A percentile compares a stretch with the other conserved stretches of the same genome.
Conservation (phyloP, 352 stramenopile species). For the Globisporangium recalcitrans region DNA sequence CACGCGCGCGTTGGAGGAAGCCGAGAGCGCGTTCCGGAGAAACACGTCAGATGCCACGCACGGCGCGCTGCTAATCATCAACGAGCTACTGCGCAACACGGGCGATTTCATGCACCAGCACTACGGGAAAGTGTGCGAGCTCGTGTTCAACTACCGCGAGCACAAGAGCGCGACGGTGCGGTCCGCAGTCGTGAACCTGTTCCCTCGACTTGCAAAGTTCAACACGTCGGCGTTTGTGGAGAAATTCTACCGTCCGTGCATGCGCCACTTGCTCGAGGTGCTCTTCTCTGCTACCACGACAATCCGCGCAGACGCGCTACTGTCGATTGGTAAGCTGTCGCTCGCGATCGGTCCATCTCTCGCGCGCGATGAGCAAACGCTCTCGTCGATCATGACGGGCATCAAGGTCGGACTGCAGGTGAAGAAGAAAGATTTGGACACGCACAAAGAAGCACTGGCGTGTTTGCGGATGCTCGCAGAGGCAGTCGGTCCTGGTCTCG, state of each 20-base stretch:
- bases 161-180: constrained; percentile 78
- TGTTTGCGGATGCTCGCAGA: constrained; percentile 82
- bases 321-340: constrained; percentile 83
- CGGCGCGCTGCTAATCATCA: constrained; percentile 78
- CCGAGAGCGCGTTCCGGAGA: constrained; percentile 60
- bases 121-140: constrained; percentile 63
- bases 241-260: constrained; percentile 76
- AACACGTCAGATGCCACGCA: constrained; percentile 79
- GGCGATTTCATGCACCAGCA: constrained; percentile 87
- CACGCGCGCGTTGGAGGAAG: constrained; percentile 70
- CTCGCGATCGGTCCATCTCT: constrained; percentile 73
- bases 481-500: constrained; percentile 58
- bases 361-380: constrained; percentile 70
- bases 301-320: constrained; percentile 68
- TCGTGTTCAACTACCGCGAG: constrained; percentile 73
- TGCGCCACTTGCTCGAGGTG: constrained; percentile 81
- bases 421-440: constrained; percentile 80
- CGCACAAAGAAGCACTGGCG: constrained; percentile 76
- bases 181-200: constrained; percentile 80
- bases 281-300: constrained; percentile 74
- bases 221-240: constrained; percentile 85
- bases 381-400: constrained; percentile 80
- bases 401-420: constrained; percentile 84
- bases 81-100: constrained; percentile 83
- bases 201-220: constrained; percentile 84